These are phyloP conservation scores for Malassezia sp. DNA, from an alignment of 1,284 basidiomycete species.

Conservation along the genomic window DNA sequence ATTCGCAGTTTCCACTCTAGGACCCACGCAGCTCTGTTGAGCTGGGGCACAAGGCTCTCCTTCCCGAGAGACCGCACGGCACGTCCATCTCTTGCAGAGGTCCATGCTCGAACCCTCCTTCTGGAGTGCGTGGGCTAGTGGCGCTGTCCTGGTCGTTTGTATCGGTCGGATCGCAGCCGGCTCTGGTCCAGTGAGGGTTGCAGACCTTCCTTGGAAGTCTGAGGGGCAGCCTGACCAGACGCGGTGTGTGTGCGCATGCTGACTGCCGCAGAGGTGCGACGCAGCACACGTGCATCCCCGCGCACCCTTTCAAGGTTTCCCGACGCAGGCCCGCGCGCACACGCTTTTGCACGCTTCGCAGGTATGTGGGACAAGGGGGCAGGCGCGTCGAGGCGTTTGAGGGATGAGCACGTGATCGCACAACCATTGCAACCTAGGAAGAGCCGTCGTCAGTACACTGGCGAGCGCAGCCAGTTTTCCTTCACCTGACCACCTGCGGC, in stretches of 20 bases:
- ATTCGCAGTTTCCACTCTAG: conserved; percentile 48
- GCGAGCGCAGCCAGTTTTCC: not conserved
- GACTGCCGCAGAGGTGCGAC: too few relatives aligned
- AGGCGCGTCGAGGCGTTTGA: not conserved
- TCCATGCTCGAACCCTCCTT: conserved; percentile 44
- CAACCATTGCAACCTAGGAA: conserved; percentile 45
- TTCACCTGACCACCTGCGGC: not conserved
- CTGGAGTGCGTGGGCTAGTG: conserved; percentile 41
- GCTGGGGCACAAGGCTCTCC: conserved; percentile 43
- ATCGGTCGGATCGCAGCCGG: conserved; percentile 45
- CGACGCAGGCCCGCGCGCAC: not conserved
- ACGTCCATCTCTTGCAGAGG: conserved; percentile 39
- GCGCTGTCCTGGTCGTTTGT: conserved; percentile 34
- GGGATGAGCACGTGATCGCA: conserved; percentile 38
- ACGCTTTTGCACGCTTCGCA: not conserved
- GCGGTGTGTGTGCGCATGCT: too few relatives aligned
- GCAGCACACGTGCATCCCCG: too few relatives aligned
- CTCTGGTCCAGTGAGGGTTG: conserved; percentile 46
- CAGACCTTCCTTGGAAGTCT: conserved; percentile 48
- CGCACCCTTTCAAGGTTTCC: too few relatives aligned
- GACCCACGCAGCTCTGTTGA: conserved; percentile 32
- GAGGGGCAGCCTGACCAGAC: conserved; percentile 21
- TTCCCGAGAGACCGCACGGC: conserved; percentile 36
- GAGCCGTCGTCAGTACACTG: conserved; percentile 45
- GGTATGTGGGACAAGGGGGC: not conserved